Percentiles rank a stretch among this genome's conserved stretches.
phyloP scores from a whole-genome alignment of 129 eudicot species.

The Flaveria linearis region DNA sequence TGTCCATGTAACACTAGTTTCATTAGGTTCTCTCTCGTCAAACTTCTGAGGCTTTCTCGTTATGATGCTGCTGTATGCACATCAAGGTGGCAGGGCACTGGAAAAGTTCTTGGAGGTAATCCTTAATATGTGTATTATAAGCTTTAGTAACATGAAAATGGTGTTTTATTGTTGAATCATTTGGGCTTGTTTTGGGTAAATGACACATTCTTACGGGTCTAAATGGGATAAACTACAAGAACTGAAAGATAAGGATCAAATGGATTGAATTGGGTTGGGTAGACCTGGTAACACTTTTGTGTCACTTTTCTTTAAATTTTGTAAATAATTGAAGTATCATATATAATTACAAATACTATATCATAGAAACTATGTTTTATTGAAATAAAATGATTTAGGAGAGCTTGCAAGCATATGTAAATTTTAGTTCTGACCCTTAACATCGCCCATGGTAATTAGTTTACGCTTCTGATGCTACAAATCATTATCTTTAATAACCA shows the following conservation, averaged over 20 bases:
- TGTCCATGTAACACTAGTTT: conserved; percentile 82
- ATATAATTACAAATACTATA: too few species aligned
- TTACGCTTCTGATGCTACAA: not conserved
- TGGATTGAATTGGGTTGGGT: not conserved
- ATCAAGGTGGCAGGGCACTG: conserved; percentile 74
- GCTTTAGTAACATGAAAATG: not conserved
- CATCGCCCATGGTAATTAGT: too few species aligned
- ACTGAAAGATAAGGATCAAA: not conserved
- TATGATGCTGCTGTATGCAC: conserved; percentile 90
- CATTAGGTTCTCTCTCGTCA: conserved; percentile 67
- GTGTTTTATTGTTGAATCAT: not conserved
- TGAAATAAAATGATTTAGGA: too few species aligned
- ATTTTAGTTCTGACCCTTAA: too few species aligned
- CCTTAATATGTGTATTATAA: not conserved
- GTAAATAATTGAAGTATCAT: too few species aligned
- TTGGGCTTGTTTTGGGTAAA: not conserved
- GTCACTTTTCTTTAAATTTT: too few species aligned
- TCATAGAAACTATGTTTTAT: too few species aligned
- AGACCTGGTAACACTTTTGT: too few species aligned
- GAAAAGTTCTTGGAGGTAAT: conserved; percentile 91
- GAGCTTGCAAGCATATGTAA: too few species aligned
- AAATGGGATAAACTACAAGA: not conserved
- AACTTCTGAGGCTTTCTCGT: conserved; percentile 71
- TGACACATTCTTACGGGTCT: not conserved
- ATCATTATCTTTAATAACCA: not conserved